These are phyloP conservation scores for Aspergillus floridensis DNA, from an alignment of 2,329 filamentous ascomycete genomes.

Conservation along the genomic window DNA sequence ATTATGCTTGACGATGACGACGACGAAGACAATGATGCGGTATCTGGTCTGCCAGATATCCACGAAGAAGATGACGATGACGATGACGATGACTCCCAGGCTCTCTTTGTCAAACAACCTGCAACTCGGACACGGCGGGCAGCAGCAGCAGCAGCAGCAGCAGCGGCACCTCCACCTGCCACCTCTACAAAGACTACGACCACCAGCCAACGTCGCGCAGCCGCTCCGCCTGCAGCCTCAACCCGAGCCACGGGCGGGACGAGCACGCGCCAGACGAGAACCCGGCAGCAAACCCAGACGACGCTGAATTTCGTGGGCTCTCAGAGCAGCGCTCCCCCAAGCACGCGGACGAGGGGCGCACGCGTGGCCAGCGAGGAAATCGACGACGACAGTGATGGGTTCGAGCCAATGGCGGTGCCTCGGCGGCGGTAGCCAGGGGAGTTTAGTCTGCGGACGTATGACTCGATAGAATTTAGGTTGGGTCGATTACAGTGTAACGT, in stretches of 20 bases:
- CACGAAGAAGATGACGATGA: constrained; percentile 26
- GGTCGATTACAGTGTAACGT: no score
- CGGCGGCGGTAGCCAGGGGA: neutral
- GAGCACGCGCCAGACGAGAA: constrained; percentile 24
- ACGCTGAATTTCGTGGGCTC: constrained; percentile 44
- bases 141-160: constrained; percentile 16
- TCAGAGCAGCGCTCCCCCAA: constrained; percentile 32
- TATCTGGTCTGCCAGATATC: constrained; percentile 28
- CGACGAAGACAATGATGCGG: constrained; percentile 27
- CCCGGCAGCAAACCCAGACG: constrained; percentile 35
- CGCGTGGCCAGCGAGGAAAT: constrained; percentile 41
- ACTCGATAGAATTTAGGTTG: no score
- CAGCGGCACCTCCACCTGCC: neutral
- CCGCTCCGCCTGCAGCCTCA: constrained; percentile 34
- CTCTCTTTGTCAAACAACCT: constrained; percentile 43
- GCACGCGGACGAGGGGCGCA: constrained; percentile 30
- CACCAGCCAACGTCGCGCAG: constrained; percentile 24
- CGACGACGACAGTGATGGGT: constrained; percentile 47
- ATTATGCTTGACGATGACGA: constrained; percentile 38
- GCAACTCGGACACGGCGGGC: constrained; percentile 26
- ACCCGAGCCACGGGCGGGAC: constrained; percentile 33
- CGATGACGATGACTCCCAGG: constrained; percentile 34
- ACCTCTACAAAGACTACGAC: constrained; percentile 21
- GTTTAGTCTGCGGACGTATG: no score
- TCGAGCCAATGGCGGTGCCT: constrained; percentile 38